Base-by-base conservation (phyloP, 2,329 filamentous ascomycete species). In the Lomentospora prolificans region DNA sequence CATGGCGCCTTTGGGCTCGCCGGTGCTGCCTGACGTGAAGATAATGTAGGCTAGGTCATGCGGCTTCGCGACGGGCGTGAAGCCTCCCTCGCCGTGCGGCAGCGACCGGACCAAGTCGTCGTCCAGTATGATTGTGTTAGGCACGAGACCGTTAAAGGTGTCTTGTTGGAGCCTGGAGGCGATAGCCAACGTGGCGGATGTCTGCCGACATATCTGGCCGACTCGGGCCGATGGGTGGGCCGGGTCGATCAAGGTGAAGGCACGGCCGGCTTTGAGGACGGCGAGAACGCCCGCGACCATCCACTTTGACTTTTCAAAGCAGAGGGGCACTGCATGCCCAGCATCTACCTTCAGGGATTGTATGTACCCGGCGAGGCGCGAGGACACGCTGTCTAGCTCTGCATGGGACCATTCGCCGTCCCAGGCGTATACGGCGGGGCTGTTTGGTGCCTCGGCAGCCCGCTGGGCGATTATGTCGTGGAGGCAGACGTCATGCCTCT, bases 1-100 rank as follows among this genome's bases (percentile, higher is more conserved):
- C 22, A 76, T 69, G 22, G 78, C 75, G 30, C 76, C 76, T 63
- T 80, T 80, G 1, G 77, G 77, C 12, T 67, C 68, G 14, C 77
- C 77, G 0, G 77, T 80, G 44, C 74, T 78, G 39, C 77, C 77
- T 2, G 76, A 79, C 10, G 77, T 80, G 63, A 79, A 80, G 63
- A 78, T 75, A 60, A 76, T 75, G 36, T 65, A 67, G 57, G 65
- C 61, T n/a, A 62, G 27, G 14, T 60, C 54, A 3, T 46, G 19
- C 9, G 50, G 24, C 51, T 33, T 51, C 22, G 22, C 14, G 22
- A 27, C 25, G 7, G 5, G 22, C 7, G 27, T 6, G n/a, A 48
- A 17, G 6, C 8, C 6, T 6, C 14, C 50, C 25, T 51, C 14
- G 14, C 12, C 25, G 14, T 12, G 50, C 14, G 22, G 8, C n/a